Evolutionary conservation across 305 asterid genomes (phyloP).

Genomic region (Plantago rigida): DNA sequence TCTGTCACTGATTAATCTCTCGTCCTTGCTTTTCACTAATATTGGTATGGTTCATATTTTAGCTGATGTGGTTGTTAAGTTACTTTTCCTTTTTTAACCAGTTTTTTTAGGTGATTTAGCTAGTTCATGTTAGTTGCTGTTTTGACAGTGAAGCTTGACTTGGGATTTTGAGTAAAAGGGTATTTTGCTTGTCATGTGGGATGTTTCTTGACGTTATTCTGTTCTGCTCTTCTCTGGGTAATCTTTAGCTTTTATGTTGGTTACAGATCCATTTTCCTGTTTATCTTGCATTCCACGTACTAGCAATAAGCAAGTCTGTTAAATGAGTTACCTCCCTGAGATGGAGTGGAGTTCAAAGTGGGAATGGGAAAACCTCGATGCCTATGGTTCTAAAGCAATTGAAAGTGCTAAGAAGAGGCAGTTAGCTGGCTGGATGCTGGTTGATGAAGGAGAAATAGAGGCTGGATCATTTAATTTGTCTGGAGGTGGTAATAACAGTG

Average conservation of each 20-base stretch:
- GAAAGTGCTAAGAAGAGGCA: constrained; percentile 55
- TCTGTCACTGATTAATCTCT: neutral
- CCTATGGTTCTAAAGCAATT: constrained; percentile 43
- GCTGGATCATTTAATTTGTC: constrained; percentile 49
- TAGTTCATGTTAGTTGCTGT: constrained; percentile 20
- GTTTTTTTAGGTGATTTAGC: constrained; percentile 11
- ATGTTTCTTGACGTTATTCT: too few species aligned
- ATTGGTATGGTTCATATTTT: neutral
- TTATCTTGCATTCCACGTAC: neutral
- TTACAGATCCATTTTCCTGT: constrained; percentile 29
- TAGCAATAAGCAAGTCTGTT: constrained; percentile 9
- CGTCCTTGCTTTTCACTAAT: too few species aligned
- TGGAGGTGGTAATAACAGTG: constrained; percentile 30
- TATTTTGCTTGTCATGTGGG: too few species aligned
- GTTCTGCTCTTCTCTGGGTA: too few species aligned
- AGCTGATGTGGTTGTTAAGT: constrained; percentile 14
- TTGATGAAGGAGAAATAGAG: constrained; percentile 53
- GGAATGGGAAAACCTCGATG: constrained; percentile 63
- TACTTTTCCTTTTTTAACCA: too few species aligned
- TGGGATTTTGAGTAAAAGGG: constrained; percentile 3
- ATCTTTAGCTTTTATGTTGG: neutral
- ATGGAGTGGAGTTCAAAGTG: constrained; percentile 76
- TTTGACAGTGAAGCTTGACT: constrained; percentile 13
- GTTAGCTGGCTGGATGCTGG: constrained; percentile 55
- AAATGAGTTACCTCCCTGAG: constrained; percentile 38